Evolutionary conservation across 2,329 filamentous ascomycete species (phyloP).

Genomic region (Fusarium tjaetaba): DNA sequence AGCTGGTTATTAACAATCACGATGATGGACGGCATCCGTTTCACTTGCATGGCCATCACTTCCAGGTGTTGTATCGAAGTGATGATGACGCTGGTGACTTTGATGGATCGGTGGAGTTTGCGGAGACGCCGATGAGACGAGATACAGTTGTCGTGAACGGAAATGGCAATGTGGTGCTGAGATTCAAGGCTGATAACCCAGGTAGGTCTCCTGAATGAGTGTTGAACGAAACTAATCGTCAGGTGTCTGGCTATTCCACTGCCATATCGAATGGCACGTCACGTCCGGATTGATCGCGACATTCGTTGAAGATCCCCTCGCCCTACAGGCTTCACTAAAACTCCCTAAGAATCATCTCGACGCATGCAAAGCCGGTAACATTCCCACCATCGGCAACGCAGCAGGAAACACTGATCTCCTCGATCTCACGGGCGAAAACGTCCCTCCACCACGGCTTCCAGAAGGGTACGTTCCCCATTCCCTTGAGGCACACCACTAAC

Average conservation of each 20-base stretch:
- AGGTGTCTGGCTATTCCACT: constrained; percentile 78
- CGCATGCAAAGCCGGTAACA: constrained; percentile 63
- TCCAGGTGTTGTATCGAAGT: constrained; percentile 73
- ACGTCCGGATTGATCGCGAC: constrained; percentile 72
- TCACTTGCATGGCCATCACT: constrained; percentile 81
- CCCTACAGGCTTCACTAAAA: constrained; percentile 67
- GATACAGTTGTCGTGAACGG: constrained; percentile 75
- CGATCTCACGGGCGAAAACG: constrained; percentile 71
- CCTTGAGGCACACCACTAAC: background rate
- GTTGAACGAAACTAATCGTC: background rate
- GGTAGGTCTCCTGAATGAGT: constrained; percentile 51
- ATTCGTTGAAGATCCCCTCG: constrained; percentile 70
- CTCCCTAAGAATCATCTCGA: constrained; percentile 70
- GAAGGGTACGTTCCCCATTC: constrained; percentile 59
- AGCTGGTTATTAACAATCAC: constrained; percentile 81
- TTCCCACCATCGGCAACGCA: constrained; percentile 73
- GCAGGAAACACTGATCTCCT: constrained; percentile 76
- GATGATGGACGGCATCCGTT: constrained; percentile 79
- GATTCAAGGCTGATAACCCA: constrained; percentile 75
- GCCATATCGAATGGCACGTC: constrained; percentile 84
- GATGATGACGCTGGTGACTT: constrained; percentile 67
- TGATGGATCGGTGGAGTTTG: constrained; percentile 58
- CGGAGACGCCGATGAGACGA: constrained; percentile 68
- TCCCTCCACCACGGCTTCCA: constrained; percentile 65
- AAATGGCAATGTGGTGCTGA: constrained; percentile 73